A percentile compares a stretch with the other conserved stretches of the same genome.
These are phyloP conservation scores for Penicillium corylophilum DNA, from an alignment of 2,329 filamentous ascomycete genomes.

Conservation along the genomic window DNA sequence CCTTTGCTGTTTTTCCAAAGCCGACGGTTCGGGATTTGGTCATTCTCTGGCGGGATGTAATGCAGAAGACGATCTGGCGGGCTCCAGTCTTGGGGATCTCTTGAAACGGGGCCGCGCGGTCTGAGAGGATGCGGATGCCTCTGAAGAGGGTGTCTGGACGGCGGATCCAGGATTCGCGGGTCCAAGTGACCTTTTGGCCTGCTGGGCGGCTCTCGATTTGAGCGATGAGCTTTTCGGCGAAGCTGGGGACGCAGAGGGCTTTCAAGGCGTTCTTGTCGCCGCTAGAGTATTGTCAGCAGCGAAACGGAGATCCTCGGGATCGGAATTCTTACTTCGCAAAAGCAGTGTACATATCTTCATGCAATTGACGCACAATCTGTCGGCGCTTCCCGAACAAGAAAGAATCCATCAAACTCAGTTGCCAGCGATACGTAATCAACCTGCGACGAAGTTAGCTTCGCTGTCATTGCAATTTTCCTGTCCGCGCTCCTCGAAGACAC, in stretches of 20 bases:
- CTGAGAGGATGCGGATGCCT: constrained; percentile 41
- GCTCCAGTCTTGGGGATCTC: constrained; percentile 39
- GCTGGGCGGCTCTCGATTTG: constrained; percentile 37
- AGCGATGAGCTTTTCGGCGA: constrained; percentile 33
- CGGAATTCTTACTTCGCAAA: constrained; percentile 44
- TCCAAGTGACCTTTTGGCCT: constrained; percentile 36
- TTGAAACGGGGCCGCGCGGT: constrained; percentile 43
- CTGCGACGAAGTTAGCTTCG: neutral
- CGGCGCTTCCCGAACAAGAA: constrained; percentile 28
- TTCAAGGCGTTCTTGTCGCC: constrained; percentile 37
- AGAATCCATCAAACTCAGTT: neutral
- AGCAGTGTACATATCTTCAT: constrained; percentile 47
- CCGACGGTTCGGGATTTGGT: constrained; percentile 16
- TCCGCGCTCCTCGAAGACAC: neutral
- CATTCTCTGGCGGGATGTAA: constrained; percentile 40
- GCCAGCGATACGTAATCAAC: neutral
- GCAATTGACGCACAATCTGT: constrained; percentile 40
- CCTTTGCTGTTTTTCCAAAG: neutral
- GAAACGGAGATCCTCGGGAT: neutral
- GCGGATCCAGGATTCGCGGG: constrained; percentile 38
- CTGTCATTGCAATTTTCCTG: neutral
- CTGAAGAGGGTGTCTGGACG: constrained; percentile 37
- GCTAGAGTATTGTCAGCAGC: constrained; percentile 16
- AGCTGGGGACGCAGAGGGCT: constrained; percentile 40
- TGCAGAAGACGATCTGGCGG: constrained; percentile 41